Percentiles rank a stretch among this genome's conserved stretches.
These are phyloP conservation scores for Marchantia polymorpha DNA, from an alignment of 225 moss, liverwort and hornwort genomes.

Conservation along the genomic window DNA sequence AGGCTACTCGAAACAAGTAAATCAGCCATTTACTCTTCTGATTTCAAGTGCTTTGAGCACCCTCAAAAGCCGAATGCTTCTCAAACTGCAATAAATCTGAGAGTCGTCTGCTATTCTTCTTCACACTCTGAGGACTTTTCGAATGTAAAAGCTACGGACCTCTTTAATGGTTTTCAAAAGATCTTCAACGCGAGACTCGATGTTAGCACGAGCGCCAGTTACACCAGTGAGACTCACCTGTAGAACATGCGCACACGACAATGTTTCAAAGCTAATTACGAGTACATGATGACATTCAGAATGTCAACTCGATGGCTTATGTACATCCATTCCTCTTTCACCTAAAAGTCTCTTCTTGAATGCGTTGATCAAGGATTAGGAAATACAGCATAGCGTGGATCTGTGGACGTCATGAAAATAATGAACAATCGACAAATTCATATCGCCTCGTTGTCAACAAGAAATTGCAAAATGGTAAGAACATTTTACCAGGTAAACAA, in stretches of 20 bases:
- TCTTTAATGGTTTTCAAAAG: slow-evolving; percentile 73
- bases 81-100: background rate
- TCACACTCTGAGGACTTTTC: background rate
- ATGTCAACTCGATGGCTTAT: too few relatives aligned
- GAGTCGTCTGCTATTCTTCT: background rate
- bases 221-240: slow-evolving; percentile 93
- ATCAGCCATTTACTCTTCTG: background rate
- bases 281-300: too few relatives aligned
- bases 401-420: too few relatives aligned
- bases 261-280: background rate
- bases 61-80: background rate
- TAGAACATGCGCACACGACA: background rate
- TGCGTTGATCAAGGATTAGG: too few relatives aligned
- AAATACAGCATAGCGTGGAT: too few relatives aligned
- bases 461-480: background rate
- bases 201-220: slow-evolving; percentile 61
- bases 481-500: slow-evolving; percentile 69
- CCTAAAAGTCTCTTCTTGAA: too few relatives aligned
- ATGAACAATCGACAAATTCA: too few relatives aligned
- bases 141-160: slow-evolving; percentile 26
- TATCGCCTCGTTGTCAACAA: too few relatives aligned
- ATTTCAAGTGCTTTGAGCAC: background rate
- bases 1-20: background rate
- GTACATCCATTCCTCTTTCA: too few relatives aligned
- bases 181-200: slow-evolving; percentile 60